Evolutionary conservation across 2,329 filamentous ascomycete genomes (phyloP).

Genomic region (Fusarium robinianum): DNA sequence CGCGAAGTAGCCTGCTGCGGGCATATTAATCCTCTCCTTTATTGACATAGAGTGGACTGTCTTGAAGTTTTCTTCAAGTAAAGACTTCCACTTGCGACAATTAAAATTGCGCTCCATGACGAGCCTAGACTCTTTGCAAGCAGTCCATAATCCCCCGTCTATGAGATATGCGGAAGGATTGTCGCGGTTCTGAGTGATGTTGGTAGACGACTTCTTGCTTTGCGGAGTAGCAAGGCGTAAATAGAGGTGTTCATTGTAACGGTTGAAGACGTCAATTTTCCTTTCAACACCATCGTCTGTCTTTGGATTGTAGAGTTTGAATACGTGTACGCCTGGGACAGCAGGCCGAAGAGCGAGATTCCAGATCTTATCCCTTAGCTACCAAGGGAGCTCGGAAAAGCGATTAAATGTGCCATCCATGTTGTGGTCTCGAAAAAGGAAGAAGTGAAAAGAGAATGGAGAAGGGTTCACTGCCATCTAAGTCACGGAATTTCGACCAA

Average conservation of each 20-base stretch:
- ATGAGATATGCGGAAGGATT: not conserved
- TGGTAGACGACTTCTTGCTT: too few relatives aligned
- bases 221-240: not conserved
- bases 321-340: not conserved
- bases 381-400: not conserved
- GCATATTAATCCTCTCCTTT: too few relatives aligned
- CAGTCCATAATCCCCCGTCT: not conserved
- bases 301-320: not conserved
- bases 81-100: not conserved
- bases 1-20: too few relatives aligned
- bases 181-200: too few relatives aligned
- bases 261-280: not conserved
- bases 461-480: too few relatives aligned
- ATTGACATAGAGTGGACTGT: too few relatives aligned
- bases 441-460: too few relatives aligned
- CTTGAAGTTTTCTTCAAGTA: too few relatives aligned
- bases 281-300: not conserved
- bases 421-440: too few relatives aligned
- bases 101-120: not conserved
- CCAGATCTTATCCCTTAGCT: conserved; percentile 2
- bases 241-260: not conserved
- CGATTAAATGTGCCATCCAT: not conserved
- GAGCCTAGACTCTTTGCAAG: not conserved
- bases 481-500: too few relatives aligned
- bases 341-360: conserved; percentile 1